A percentile compares a stretch with the other conserved stretches of the same genome.
phyloP scores from a whole-genome alignment of 108 stramenopile genomes.

The Nannochloropsis granulata region DNA sequence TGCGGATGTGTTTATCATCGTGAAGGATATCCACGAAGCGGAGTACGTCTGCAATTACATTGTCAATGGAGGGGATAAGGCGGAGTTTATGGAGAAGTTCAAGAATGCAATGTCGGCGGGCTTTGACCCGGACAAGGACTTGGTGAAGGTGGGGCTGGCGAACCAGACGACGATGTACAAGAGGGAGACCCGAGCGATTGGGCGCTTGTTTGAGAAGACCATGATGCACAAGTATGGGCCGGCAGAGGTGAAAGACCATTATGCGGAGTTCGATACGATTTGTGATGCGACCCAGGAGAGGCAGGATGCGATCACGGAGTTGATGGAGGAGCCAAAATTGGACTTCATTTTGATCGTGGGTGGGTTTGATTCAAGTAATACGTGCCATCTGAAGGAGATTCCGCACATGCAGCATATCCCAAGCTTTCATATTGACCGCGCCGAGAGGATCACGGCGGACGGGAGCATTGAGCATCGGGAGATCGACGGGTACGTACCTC shows the following conservation, averaged over 20 bases:
- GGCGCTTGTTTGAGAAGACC: constrained; percentile 73
- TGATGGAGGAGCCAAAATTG: constrained; percentile 59
- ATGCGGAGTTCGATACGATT: constrained; percentile 86
- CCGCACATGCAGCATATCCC: constrained; percentile 59
- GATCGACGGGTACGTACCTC: constrained; percentile 11
- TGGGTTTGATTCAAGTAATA: constrained; percentile 94
- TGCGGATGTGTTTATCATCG: constrained; percentile 80
- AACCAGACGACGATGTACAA: constrained; percentile 99
- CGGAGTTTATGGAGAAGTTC: constrained; percentile 46
- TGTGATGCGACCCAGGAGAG: constrained; percentile 94
- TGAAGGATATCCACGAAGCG: constrained; percentile 85
- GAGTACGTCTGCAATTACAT: constrained; percentile 85
- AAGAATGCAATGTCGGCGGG: constrained; percentile 69
- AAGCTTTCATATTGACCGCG: constrained; percentile 78
- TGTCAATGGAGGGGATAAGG: constrained; percentile 74
- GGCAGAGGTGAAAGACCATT: constrained; percentile 56
- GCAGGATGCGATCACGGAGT: constrained; percentile 83
- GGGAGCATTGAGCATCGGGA: constrained; percentile 71
- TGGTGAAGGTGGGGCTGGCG: constrained; percentile 76
- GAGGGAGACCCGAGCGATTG: constrained; percentile 87
- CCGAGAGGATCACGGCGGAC: constrained; percentile 66
- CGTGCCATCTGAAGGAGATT: constrained; percentile 83
- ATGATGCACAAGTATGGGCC: constrained; percentile 69
- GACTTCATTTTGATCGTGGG: constrained; percentile 91
- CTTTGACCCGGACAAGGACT: constrained; percentile 87